A percentile compares a stretch with the other conserved stretches of the same genome.
Conservation (phyloP, 176 grass and related monocot species). For the Ensete glaucum region DNA sequence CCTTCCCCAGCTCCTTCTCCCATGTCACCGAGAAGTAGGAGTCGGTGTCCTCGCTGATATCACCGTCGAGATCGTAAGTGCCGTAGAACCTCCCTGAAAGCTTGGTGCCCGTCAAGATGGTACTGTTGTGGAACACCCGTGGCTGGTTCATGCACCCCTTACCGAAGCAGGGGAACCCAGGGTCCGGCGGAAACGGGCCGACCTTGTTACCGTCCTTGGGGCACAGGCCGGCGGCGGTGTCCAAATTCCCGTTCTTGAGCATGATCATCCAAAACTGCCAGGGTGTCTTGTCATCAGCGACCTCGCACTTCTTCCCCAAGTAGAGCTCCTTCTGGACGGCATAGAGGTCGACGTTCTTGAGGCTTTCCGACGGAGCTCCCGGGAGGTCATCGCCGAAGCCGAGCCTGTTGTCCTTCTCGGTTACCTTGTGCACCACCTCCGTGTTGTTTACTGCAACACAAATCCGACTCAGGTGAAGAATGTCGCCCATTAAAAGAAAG, state of each 20-base stretch:
- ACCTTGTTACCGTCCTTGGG: slow-evolving; percentile 54
- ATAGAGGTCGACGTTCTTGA: slow-evolving; percentile 45
- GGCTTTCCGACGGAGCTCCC: neutral
- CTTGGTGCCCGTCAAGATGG: slow-evolving; percentile 25
- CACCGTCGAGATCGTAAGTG: slow-evolving; percentile 57
- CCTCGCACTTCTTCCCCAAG: slow-evolving; percentile 57
- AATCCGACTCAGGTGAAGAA: neutral
- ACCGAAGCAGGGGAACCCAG: slow-evolving; percentile 70
- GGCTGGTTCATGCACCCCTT: slow-evolving; percentile 96
- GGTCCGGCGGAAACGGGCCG: slow-evolving; percentile 42
- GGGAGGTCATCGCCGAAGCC: slow-evolving; percentile 39
- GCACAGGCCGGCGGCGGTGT: slow-evolving; percentile 60
- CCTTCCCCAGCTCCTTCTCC: slow-evolving; percentile 52
- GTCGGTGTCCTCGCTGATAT: slow-evolving; percentile 5
- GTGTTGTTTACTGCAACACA: slow-evolving; percentile 26
- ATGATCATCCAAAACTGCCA: slow-evolving; percentile 99
- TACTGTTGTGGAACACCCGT: slow-evolving; percentile 68
- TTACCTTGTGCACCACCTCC: slow-evolving; percentile 46
- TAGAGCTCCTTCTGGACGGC: slow-evolving; percentile 73
- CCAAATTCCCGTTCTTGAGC: slow-evolving; percentile 94
- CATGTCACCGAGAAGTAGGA: slow-evolving; percentile 69
- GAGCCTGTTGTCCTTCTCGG: slow-evolving; percentile 53
- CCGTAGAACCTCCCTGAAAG: slow-evolving; percentile 56
- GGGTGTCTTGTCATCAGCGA: slow-evolving; percentile 31
- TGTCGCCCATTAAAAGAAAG: neutral